Conservation (phyloP, 2,329 filamentous ascomycete genomes). For the Daldinia sp. region DNA sequence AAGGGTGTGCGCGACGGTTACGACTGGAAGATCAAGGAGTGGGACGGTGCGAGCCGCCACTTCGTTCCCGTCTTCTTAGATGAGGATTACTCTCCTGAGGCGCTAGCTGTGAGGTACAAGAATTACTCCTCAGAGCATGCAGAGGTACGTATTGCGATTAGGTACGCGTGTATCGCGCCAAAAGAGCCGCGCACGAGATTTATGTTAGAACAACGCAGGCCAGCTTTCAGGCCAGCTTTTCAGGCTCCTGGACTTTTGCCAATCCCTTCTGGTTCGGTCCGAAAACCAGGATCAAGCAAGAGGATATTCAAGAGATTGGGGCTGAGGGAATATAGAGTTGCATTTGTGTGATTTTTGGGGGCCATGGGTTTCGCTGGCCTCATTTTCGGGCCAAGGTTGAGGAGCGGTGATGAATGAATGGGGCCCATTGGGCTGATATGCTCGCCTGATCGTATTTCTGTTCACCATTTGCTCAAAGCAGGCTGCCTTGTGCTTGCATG, state of each 20-base stretch:
- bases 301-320: constrained; percentile 1
- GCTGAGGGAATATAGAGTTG: constrained; percentile 9
- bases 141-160: constrained; percentile 33
- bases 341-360: constrained; percentile 26
- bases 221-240: background rate
- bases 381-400: constrained; percentile 2
- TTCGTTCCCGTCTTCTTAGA: constrained; percentile 70
- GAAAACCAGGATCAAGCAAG: background rate
- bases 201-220: background rate
- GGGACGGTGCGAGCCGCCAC: constrained; percentile 60
- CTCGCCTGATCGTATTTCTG: constrained; percentile 5
- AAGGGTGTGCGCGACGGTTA: constrained; percentile 45
- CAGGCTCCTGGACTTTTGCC: background rate
- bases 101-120: constrained; percentile 62
- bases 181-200: background rate
- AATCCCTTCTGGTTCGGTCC: constrained; percentile 12
- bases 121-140: constrained; percentile 57
- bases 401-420: constrained; percentile 8
- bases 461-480: constrained; percentile 4
- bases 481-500: constrained; percentile 14
- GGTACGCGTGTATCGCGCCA: background rate
- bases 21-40: constrained; percentile 52
- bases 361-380: constrained; percentile 6
- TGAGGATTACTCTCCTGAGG: constrained; percentile 63
- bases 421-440: constrained; percentile 23